phyloP scores from a whole-genome alignment of 768 basidiomycete species.

The Termitomyces sp. region DNA sequence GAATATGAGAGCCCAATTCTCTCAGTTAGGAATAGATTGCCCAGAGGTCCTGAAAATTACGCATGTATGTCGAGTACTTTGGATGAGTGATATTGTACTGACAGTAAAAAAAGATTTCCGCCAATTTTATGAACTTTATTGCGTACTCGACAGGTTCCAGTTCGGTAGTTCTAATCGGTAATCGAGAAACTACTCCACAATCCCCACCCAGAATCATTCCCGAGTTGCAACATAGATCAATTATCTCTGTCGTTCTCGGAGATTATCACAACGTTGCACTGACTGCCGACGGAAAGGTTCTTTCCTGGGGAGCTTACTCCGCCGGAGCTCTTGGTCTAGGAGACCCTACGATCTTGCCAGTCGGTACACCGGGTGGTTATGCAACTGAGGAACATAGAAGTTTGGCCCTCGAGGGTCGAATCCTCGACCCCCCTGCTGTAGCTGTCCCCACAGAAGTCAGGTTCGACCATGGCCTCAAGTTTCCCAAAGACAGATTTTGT shows the following conservation, averaged over 20 bases:
- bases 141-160: slow-evolving; percentile 69
- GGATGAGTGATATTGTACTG: background rate
- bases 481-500: slow-evolving; percentile 59
- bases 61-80: slow-evolving; percentile 50
- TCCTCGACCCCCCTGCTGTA: slow-evolving; percentile 38
- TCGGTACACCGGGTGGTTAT: slow-evolving; percentile 61
- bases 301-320: slow-evolving; percentile 79
- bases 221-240: slow-evolving; percentile 64
- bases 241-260: slow-evolving; percentile 87
- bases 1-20: slow-evolving; percentile 31
- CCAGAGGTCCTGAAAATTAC: slow-evolving; percentile 59
- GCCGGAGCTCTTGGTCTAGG: slow-evolving; percentile 84
- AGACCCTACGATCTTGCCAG: slow-evolving; percentile 49
- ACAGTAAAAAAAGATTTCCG: slow-evolving; percentile 64
- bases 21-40: slow-evolving; percentile 15
- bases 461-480: slow-evolving; percentile 58
- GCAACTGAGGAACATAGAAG: slow-evolving; percentile 26
- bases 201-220: slow-evolving; percentile 60
- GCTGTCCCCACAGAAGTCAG: slow-evolving; percentile 61
- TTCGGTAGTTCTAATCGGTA: slow-evolving; percentile 74
- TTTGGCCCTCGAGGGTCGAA: slow-evolving; percentile 20
- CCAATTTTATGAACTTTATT: slow-evolving; percentile 76
- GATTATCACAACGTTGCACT: slow-evolving; percentile 92
- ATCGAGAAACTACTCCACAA: slow-evolving; percentile 35
- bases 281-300: slow-evolving; percentile 66